Evolutionary conservation across 2,329 filamentous ascomycete genomes (phyloP).

Genomic region (Ceratocystis harringtonii): DNA sequence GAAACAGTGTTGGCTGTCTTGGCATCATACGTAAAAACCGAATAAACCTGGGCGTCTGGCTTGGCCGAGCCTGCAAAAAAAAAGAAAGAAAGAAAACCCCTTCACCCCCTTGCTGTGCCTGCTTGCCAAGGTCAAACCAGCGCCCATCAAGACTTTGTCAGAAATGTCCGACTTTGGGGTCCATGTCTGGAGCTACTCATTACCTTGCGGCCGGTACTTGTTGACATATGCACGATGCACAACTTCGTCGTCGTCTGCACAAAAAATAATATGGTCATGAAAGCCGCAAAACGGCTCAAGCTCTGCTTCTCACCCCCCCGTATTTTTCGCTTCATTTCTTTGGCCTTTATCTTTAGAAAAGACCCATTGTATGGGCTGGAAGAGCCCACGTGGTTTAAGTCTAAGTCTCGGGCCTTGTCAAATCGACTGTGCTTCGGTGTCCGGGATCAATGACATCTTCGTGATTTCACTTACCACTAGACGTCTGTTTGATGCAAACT

Average conservation of each 20-base stretch:
- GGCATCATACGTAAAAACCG: background rate
- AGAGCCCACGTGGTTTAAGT: slow-evolving; percentile 4
- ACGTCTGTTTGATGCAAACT: background rate
- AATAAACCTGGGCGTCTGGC: background rate
- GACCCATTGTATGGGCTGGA: background rate
- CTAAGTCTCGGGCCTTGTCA: background rate
- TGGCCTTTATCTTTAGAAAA: background rate
- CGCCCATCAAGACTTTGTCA: too few species aligned
- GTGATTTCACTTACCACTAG: background rate
- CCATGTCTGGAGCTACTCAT: background rate
- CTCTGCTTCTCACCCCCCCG: background rate
- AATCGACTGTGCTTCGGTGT: background rate
- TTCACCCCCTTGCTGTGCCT: background rate
- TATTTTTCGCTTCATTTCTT: background rate
- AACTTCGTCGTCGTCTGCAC: background rate
- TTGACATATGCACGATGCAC: background rate
- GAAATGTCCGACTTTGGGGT: too few species aligned
- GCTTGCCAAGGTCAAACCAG: background rate
- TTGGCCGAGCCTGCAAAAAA: background rate
- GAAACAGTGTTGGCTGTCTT: background rate
- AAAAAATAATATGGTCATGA: background rate
- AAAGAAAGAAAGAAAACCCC: background rate
- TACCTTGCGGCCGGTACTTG: background rate
- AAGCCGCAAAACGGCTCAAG: background rate
- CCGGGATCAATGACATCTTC: background rate